Evolutionary conservation across 441 rosid genomes (phyloP).

Genomic region (Dalechampia spathulata): DNA sequence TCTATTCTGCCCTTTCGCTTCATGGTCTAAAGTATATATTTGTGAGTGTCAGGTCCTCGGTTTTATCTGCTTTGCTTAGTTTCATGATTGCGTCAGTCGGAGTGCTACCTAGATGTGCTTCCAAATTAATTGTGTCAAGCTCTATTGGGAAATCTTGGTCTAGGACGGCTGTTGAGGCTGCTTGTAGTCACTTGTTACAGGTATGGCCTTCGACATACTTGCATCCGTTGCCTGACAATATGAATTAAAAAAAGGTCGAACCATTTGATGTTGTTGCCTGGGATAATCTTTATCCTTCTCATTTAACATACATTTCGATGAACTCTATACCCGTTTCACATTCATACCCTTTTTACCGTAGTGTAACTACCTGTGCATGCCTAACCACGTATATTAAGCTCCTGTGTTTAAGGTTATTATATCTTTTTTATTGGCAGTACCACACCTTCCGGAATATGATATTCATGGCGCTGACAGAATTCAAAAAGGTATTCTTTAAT

Average conservation of each 20-base stretch:
- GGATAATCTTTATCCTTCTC: too few relatives aligned
- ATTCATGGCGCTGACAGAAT: conserved; percentile 71
- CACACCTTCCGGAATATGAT: conserved; percentile 62
- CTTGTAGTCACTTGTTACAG: conserved; percentile 64
- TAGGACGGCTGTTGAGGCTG: conserved; percentile 50
- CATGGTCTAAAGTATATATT: neutral
- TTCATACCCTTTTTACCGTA: conserved; percentile 10
- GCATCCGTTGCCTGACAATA: conserved; percentile 2
- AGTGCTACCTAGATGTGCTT: conserved; percentile 40
- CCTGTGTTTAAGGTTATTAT: neutral
- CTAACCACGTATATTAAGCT: too few relatives aligned
- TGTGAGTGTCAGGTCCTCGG: conserved; percentile 53
- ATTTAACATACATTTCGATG: too few relatives aligned
- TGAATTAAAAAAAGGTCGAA: neutral
- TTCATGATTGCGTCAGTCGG: conserved; percentile 40
- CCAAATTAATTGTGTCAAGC: conserved; percentile 36
- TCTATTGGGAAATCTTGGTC: conserved; percentile 63
- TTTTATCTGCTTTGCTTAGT: conserved; percentile 42
- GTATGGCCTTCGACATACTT: conserved; percentile 21
- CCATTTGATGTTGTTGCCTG: neutral
- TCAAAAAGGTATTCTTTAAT: conserved; percentile 52
- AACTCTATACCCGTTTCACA: too few relatives aligned
- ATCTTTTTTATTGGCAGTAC: conserved; percentile 36
- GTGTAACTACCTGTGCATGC: too few relatives aligned
- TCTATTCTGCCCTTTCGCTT: conserved; percentile 2